Evolutionary conservation across 768 basidiomycete species (phyloP).

Genomic region (Leccinum broughii): DNA sequence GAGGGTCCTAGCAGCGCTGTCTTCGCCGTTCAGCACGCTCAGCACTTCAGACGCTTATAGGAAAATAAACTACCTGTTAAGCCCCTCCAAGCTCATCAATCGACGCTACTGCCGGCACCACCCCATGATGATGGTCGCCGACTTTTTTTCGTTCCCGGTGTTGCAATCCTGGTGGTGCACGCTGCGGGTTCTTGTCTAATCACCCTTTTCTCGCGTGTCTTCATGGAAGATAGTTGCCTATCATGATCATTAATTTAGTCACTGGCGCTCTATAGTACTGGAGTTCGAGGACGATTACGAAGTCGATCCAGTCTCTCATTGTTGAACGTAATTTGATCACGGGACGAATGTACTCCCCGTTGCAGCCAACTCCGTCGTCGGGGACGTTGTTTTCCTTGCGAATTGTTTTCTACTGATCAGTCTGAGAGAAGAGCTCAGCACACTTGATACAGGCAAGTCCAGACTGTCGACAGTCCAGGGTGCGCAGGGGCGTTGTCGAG

Average conservation of each 20-base stretch:
- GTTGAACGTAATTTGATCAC: slow-evolving; percentile 52
- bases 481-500: no score
- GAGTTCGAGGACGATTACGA: slow-evolving; percentile 49
- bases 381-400: slow-evolving; percentile 52
- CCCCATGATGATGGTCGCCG: slow-evolving; percentile 11
- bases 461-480: no score
- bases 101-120: slow-evolving; percentile 43
- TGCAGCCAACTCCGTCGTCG: slow-evolving; percentile 55
- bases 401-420: slow-evolving; percentile 51
- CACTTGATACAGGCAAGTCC: no score
- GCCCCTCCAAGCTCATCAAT: slow-evolving; percentile 24
- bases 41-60: slow-evolving; percentile 40
- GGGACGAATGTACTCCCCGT: slow-evolving; percentile 45
- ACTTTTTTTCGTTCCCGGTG: slow-evolving; percentile 43
- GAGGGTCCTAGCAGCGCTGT: background rate
- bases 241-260: slow-evolving; percentile 38
- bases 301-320: slow-evolving; percentile 55
- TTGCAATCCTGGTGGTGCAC: slow-evolving; percentile 47
- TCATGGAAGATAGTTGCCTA: slow-evolving; percentile 33
- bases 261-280: slow-evolving; percentile 43
- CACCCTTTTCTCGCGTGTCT: slow-evolving; percentile 13
- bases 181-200: slow-evolving; percentile 4
- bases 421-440: slow-evolving; percentile 38
- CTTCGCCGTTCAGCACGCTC: background rate
- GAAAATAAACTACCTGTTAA: slow-evolving; percentile 23